Conservation (phyloP, 805 yeast species). For the Saccharomycopsis javanensis region DNA sequence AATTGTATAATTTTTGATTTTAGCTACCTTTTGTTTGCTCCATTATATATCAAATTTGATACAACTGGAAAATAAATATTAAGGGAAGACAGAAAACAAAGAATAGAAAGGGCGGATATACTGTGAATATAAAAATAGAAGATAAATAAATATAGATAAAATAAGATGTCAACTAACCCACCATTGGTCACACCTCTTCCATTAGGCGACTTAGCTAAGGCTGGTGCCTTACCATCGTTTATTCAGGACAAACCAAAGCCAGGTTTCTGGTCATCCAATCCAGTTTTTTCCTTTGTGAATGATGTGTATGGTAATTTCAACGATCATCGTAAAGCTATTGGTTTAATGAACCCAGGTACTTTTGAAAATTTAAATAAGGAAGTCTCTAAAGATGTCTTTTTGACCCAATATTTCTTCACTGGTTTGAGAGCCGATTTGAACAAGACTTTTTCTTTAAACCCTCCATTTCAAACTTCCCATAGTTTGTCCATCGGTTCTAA, state of each 20-base stretch:
- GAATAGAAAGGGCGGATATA: too few relatives aligned
- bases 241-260: constrained; percentile 43
- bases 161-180: not conserved
- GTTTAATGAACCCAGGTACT: constrained; percentile 87
- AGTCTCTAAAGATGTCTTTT: constrained; percentile 86
- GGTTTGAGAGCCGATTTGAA: constrained; percentile 95
- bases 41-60: too few relatives aligned
- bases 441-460: constrained; percentile 83
- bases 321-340: constrained; percentile 72
- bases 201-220: constrained; percentile 51
- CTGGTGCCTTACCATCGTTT: constrained; percentile 52
- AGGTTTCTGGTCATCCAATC: constrained; percentile 69
- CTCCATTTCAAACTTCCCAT: constrained; percentile 95
- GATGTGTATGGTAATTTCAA: constrained; percentile 63
- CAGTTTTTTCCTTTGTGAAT: constrained; percentile 68
- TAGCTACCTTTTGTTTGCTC: too few relatives aligned
- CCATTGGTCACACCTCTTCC: constrained; percentile 33
- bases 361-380: constrained; percentile 90
- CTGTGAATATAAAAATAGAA: too few relatives aligned
- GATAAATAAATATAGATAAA: too few relatives aligned
- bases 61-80: too few relatives aligned
- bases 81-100: too few relatives aligned
- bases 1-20: too few relatives aligned
- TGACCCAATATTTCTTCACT: constrained; percentile 81
- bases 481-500: constrained; percentile 83